Evolutionary conservation across 2,329 filamentous ascomycete species (phyloP).

Genomic region (Simplicillium aogashimaense): DNA sequence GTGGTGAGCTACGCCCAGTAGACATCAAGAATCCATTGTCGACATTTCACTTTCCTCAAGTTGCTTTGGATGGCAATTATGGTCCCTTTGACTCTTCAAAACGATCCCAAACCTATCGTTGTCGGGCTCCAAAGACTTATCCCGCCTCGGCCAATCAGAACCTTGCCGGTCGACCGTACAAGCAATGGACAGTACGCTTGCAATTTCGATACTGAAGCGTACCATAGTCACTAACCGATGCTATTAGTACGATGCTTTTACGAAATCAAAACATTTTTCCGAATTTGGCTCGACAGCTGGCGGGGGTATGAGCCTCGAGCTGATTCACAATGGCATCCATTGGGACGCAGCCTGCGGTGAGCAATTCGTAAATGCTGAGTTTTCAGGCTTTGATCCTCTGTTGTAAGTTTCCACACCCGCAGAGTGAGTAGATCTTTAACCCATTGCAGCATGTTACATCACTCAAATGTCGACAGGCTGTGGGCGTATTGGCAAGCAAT

Average conservation of each 20-base stretch:
- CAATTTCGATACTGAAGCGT: neutral
- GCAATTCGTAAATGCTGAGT: conserved; percentile 28
- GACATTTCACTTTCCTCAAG: conserved; percentile 37
- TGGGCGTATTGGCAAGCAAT: conserved; percentile 47
- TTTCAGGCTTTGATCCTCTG: conserved; percentile 33
- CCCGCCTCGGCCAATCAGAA: conserved; percentile 25
- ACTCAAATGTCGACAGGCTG: conserved; percentile 53
- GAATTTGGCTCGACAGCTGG: conserved; percentile 23
- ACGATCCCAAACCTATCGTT: conserved; percentile 28
- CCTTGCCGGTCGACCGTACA: conserved; percentile 13
- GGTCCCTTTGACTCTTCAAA: conserved; percentile 19
- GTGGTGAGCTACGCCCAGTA: conserved; percentile 16
- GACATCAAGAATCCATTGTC: conserved; percentile 41
- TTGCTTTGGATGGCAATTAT: conserved; percentile 25
- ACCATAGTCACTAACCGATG: conserved; percentile 5
- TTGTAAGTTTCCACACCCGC: conserved; percentile 21
- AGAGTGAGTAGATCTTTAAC: neutral
- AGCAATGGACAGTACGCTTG: conserved; percentile 28
- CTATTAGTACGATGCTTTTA: conserved; percentile 30
- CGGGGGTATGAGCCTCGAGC: conserved; percentile 29
- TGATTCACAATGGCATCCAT: conserved; percentile 31
- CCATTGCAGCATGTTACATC: conserved; percentile 29
- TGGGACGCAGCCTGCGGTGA: conserved; percentile 28
- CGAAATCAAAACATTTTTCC: conserved; percentile 22
- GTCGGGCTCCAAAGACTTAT: conserved; percentile 25